Base-by-base conservation (phyloP, 2,329 filamentous ascomycete genomes). In the Thelonectria discophora region DNA sequence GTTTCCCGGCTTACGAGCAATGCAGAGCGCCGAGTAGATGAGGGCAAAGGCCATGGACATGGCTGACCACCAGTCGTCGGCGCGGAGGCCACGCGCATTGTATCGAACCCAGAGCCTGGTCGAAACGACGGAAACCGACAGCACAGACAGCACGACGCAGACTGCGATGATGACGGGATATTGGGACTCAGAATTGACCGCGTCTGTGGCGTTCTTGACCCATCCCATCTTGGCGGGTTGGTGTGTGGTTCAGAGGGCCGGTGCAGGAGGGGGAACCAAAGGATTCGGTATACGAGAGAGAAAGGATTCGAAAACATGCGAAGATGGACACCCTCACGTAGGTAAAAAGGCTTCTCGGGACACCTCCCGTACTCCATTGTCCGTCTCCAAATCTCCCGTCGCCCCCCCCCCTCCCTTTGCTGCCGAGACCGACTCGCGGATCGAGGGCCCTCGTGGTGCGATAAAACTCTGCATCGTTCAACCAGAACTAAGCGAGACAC, bases 151-250 rank as follows among this genome's bases (percentile, higher is more conserved):
- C 18, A 77, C 70, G n/a, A 79, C 61, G 63, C 79, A 83, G 21
- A 86, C 78, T n/a, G 76, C 74, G 21, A 86, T 74, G 43, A 86
- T 84, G 34, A 75, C 76, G 18, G 72, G 78, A 62, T 80, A 86
- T 53, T 85, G 74, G 3, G 84, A 86, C 57, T 74, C 64, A 18
- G 72, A 75, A 47, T 85, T 76, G 21, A 84, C 74, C 66, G 81
- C 80, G 7, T 79, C 74, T 8, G 80, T 74, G 51, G 80, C 82
- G 73, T 85, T 79, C 45, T 79, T 66, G 47, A 86, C 82, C 83
- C 82, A 86, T 58, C 73, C 77, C 82, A 84, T 85, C 18, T 58
- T 64, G 48, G 48, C 34, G 27, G 24, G 24, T 49, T 10, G 43
- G 45, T 12, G 34, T 42, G n/a, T 24, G 43, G 45, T 48, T 48